These are phyloP conservation scores for Grosmannia serpens DNA, from an alignment of 2,329 filamentous ascomycete genomes.

Conservation along the genomic window DNA sequence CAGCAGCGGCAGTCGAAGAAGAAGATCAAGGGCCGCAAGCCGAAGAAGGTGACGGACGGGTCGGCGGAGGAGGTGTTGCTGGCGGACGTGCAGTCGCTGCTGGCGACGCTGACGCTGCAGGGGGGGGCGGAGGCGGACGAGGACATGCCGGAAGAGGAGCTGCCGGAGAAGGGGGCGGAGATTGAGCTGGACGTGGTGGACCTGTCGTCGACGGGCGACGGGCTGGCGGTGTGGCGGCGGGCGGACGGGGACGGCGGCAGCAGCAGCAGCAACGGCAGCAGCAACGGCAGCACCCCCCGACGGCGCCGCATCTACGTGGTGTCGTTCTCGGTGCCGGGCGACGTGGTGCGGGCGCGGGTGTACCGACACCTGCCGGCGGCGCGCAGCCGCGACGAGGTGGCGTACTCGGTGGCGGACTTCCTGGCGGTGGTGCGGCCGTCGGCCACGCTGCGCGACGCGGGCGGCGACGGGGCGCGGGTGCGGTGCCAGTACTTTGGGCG, in stretches of 20 bases:
- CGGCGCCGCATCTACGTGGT: conserved; percentile 68
- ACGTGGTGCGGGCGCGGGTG: conserved; percentile 67
- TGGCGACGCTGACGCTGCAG: conserved; percentile 28
- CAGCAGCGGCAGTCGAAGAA: conserved; percentile 20
- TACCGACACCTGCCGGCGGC: conserved; percentile 49
- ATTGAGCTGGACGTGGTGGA: conserved; percentile 71
- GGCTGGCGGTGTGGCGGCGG: conserved; percentile 54
- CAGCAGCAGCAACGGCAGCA: not conserved
- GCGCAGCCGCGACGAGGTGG: conserved; percentile 20
- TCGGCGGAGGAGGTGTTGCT: conserved; percentile 56
- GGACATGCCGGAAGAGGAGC: conserved; percentile 16
- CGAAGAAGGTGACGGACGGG: conserved; percentile 43
- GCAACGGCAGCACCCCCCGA: conserved; percentile 24
- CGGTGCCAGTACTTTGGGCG: conserved; percentile 76
- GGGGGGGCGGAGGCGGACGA: conserved; percentile 15
- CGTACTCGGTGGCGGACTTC: conserved; percentile 72
- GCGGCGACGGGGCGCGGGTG: conserved; percentile 35
- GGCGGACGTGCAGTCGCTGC: conserved; percentile 47
- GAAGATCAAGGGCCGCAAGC: conserved; percentile 46
- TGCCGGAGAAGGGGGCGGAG: conserved; percentile 61
- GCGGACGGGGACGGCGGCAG: conserved; percentile 17
- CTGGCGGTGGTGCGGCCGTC: conserved; percentile 65
- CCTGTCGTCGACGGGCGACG: conserved; percentile 86
- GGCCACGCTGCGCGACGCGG: conserved; percentile 30
- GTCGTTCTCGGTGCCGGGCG: conserved; percentile 79